phyloP scores from a whole-genome alignment of 176 grass and related monocot species.

The Cenchrus purpureus region DNA sequence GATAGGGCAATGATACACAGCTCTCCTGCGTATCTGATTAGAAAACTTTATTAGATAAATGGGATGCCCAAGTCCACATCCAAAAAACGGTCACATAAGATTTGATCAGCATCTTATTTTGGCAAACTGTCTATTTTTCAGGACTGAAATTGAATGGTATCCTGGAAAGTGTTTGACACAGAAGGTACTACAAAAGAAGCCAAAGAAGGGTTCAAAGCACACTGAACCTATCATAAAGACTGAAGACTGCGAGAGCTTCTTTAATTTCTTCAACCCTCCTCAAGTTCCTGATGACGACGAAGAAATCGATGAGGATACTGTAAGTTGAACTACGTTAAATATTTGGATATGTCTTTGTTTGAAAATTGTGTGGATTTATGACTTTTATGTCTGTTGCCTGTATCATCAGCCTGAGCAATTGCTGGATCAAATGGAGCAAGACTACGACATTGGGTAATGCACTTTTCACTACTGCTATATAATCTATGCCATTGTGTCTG shows the following conservation, averaged over 20 bases:
- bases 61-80: neutral
- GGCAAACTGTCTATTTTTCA: slow-evolving; percentile 24
- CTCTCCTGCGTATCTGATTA: too few species aligned
- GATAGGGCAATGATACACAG: too few species aligned
- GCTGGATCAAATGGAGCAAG: slow-evolving; percentile 93
- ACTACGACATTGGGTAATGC: slow-evolving; percentile 87
- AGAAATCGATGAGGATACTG: slow-evolving; percentile 92
- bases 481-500: slow-evolving; percentile 9
- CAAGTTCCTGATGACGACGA: slow-evolving; percentile 90
- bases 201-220: slow-evolving; percentile 90
- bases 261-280: slow-evolving; percentile 97
- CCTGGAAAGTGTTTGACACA: slow-evolving; percentile 90
- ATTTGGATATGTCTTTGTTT: neutral
- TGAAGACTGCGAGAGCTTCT: slow-evolving; percentile 94
- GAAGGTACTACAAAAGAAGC: slow-evolving; percentile 92
- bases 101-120: slow-evolving; percentile 1
- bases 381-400: neutral
- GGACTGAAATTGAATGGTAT: slow-evolving; percentile 92
- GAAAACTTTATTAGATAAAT: neutral
- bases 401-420: slow-evolving; percentile 77
- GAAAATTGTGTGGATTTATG: neutral
- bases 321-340: slow-evolving; percentile 39
- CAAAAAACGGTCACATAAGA: neutral
- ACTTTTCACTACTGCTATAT: neutral
- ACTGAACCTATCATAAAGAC: slow-evolving; percentile 82